Conservation (phyloP, 805 yeast species). For the Lipomyces orientalis region DNA sequence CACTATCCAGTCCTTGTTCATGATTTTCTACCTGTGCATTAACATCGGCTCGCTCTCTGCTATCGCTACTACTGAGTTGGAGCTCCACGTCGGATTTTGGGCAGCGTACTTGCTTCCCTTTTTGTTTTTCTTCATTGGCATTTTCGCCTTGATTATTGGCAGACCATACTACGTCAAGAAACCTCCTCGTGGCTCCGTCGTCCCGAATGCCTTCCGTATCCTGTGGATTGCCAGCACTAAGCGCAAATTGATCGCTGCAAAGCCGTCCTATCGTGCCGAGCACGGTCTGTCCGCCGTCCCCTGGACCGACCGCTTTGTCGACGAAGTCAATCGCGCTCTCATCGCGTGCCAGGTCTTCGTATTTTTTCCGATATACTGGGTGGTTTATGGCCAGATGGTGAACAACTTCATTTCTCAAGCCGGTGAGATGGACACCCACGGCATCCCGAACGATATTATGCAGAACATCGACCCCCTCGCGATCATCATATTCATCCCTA, state of each 20-base stretch:
- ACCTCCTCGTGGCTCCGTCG: slow-evolving; percentile 66
- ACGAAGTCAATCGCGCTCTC: slow-evolving; percentile 68
- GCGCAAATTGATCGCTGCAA: slow-evolving; percentile 60
- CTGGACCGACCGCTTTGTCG: slow-evolving; percentile 76
- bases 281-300: slow-evolving; percentile 47
- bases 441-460: slow-evolving; percentile 80
- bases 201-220: slow-evolving; percentile 59
- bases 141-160: slow-evolving; percentile 59
- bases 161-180: slow-evolving; percentile 60
- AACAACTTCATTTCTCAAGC: slow-evolving; percentile 78
- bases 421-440: slow-evolving; percentile 73
- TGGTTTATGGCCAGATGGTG: slow-evolving; percentile 73
- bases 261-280: slow-evolving; percentile 60
- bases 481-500: slow-evolving; percentile 76
- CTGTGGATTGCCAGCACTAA: slow-evolving; percentile 52
- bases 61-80: slow-evolving; percentile 77
- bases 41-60: slow-evolving; percentile 77
- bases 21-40: slow-evolving; percentile 77
- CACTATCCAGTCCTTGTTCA: slow-evolving; percentile 74
- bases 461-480: slow-evolving; percentile 78
- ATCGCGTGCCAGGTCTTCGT: slow-evolving; percentile 75
- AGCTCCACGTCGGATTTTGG: slow-evolving; percentile 62
- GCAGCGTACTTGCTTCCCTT: slow-evolving; percentile 73
- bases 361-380: slow-evolving; percentile 76
- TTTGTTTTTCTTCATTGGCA: slow-evolving; percentile 65